Conservation (phyloP, 2,329 filamentous ascomycete species). For the Claviceps maximensis region DNA sequence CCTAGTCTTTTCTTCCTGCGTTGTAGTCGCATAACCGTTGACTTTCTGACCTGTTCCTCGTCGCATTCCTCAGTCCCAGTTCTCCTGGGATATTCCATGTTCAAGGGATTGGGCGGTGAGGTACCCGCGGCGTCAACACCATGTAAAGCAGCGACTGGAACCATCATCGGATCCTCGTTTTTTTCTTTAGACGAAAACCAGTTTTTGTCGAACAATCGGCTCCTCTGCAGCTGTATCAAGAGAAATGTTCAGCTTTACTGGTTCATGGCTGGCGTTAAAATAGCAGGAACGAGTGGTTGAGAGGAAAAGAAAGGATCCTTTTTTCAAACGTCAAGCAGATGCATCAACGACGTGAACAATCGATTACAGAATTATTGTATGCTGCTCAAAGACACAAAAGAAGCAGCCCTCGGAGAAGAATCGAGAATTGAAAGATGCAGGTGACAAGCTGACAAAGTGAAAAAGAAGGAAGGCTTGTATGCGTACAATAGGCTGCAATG, state of each 20-base stretch:
- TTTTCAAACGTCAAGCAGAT: neutral
- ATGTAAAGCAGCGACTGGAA: neutral
- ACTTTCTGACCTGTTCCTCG: neutral
- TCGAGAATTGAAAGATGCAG: neutral
- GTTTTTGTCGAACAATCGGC: neutral
- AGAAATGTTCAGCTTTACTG: neutral
- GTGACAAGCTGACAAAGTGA: neutral
- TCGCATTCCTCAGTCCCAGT: constrained; percentile 1
- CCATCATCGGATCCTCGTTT: constrained; percentile 1
- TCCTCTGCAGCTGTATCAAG: neutral
- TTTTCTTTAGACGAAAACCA: neutral
- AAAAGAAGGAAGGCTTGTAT: neutral
- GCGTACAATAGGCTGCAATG: neutral
- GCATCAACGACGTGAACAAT: neutral
- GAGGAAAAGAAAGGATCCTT: neutral
- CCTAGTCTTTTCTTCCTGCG: neutral
- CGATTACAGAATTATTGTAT: neutral
- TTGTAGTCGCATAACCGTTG: neutral
- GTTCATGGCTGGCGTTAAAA: neutral
- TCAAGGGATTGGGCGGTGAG: neutral
- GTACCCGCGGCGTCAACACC: neutral
- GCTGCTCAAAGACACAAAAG: neutral
- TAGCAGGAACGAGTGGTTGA: neutral
- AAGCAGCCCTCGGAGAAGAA: neutral
- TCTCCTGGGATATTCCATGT: constrained; percentile 3